A percentile compares a stretch with the other conserved stretches of the same genome.
These are phyloP conservation scores for Exophiala viscosa DNA, from an alignment of 2,329 filamentous ascomycete species.

Conservation along the genomic window DNA sequence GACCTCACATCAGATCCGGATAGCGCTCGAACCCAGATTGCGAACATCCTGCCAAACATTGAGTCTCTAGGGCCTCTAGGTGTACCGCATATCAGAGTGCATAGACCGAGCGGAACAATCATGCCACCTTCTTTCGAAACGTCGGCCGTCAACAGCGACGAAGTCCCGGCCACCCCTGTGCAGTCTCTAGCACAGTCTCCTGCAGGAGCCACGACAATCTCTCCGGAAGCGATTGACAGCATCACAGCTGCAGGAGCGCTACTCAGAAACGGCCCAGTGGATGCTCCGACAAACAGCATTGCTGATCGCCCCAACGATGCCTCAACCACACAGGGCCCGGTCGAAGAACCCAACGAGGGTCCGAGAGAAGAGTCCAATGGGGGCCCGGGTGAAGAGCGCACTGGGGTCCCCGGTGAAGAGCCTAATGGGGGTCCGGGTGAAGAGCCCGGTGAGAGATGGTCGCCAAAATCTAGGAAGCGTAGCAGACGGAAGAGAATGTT, in stretches of 20 bases:
- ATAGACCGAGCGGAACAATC: conserved; percentile 19
- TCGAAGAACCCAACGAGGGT: too few relatives aligned
- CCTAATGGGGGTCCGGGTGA: too few relatives aligned
- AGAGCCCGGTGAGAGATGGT: too few relatives aligned
- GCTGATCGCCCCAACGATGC: neutral
- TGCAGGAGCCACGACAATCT: neutral
- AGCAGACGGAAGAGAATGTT: conserved; percentile 14
- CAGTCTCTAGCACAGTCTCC: conserved; percentile 7
- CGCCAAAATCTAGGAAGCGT: neutral
- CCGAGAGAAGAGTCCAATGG: too few relatives aligned
- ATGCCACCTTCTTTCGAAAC: conserved; percentile 6
- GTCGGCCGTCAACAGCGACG: neutral
- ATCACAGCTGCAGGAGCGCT: neutral
- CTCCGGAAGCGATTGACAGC: neutral
- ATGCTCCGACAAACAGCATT: conserved; percentile 1
- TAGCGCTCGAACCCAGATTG: neutral
- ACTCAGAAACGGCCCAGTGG: neutral
- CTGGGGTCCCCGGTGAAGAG: too few relatives aligned
- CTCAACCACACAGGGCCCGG: neutral
- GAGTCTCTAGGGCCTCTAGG: neutral
- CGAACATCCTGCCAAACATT: neutral
- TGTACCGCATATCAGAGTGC: conserved; percentile 15
- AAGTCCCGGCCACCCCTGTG: neutral
- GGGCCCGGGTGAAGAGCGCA: too few relatives aligned
- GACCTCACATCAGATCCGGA: neutral